Evolutionary conservation across 2,329 filamentous ascomycete genomes (phyloP).

Genomic region (Neofusicoccum sp.): DNA sequence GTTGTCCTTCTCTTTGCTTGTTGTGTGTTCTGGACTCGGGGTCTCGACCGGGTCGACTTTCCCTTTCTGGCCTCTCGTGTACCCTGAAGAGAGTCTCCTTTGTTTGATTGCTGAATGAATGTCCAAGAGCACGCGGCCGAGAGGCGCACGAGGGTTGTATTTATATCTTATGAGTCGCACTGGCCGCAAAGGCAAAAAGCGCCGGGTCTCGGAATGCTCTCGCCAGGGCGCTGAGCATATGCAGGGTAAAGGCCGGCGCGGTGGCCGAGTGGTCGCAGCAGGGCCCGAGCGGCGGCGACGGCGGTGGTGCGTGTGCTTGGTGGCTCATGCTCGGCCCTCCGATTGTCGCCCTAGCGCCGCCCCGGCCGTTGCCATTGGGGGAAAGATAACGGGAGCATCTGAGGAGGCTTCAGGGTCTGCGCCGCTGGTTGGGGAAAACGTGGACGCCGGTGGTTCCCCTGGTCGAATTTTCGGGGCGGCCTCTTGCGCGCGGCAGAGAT

Average conservation of each 20-base stretch:
- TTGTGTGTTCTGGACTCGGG: slow-evolving; percentile 9
- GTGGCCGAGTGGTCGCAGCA: background rate
- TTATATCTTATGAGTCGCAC: slow-evolving; percentile 1
- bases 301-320: background rate
- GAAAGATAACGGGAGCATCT: background rate
- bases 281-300: slow-evolving; percentile 7
- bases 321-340: background rate
- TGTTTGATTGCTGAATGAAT: background rate
- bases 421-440: too few relatives aligned
- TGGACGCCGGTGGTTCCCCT: too few relatives aligned
- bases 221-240: background rate
- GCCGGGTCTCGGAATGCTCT: slow-evolving; percentile 2
- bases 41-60: background rate
- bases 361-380: background rate
- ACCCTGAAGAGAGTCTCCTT: background rate
- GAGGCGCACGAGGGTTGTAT: background rate
- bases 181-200: background rate
- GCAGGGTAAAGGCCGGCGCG: background rate
- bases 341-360: background rate
- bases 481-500: too few relatives aligned
- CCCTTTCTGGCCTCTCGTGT: slow-evolving; percentile 2
- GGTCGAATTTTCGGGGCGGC: too few relatives aligned
- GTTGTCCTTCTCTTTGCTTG: background rate
- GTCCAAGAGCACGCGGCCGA: background rate
- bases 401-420: background rate